These are phyloP conservation scores for Chara braunii DNA, from an alignment of 139 green algal species.

Conservation along the genomic window DNA sequence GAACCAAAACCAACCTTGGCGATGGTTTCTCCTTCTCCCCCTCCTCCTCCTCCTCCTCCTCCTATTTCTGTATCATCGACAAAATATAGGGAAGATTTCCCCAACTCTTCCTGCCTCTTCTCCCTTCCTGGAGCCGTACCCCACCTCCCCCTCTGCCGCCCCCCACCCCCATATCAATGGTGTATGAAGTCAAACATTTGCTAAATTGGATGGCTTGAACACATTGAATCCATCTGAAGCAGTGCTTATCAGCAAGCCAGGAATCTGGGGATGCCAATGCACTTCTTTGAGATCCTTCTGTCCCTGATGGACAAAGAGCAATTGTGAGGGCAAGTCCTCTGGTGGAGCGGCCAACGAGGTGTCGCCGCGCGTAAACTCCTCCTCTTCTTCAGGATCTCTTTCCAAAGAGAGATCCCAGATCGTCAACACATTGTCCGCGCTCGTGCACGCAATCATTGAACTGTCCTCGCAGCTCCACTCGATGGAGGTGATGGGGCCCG, in stretches of 20 bases:
- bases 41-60: too few relatives aligned
- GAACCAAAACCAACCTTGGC: too few relatives aligned
- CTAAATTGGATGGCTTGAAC: constrained; percentile 92
- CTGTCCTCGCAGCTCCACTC: constrained; percentile 91
- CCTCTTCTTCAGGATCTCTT: constrained; percentile 86
- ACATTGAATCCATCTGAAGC: constrained; percentile 89
- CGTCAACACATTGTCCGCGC: constrained; percentile 61
- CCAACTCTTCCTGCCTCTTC: too few relatives aligned
- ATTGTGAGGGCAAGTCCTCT: constrained; percentile 56
- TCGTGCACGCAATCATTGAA: constrained; percentile 73
- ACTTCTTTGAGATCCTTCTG: constrained; percentile 90
- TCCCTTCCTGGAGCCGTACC: too few relatives aligned
- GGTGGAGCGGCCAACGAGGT: constrained; percentile 53
- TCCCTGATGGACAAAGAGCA: constrained; percentile 86
- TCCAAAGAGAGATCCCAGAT: constrained; percentile 96
- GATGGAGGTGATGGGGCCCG: constrained; percentile 69
- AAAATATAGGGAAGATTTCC: too few relatives aligned
- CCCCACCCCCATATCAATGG: too few relatives aligned
- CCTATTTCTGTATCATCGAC: too few relatives aligned
- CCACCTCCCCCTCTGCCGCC: too few relatives aligned
- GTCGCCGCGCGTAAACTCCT: constrained; percentile 47
- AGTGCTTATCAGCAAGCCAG: constrained; percentile 76
- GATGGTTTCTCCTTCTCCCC: too few relatives aligned
- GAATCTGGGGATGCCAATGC: constrained; percentile 94
- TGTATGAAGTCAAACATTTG: too few relatives aligned